These are phyloP conservation scores for Euphorbia schlechtendalii DNA, from an alignment of 441 rosid species.

Conservation along the genomic window DNA sequence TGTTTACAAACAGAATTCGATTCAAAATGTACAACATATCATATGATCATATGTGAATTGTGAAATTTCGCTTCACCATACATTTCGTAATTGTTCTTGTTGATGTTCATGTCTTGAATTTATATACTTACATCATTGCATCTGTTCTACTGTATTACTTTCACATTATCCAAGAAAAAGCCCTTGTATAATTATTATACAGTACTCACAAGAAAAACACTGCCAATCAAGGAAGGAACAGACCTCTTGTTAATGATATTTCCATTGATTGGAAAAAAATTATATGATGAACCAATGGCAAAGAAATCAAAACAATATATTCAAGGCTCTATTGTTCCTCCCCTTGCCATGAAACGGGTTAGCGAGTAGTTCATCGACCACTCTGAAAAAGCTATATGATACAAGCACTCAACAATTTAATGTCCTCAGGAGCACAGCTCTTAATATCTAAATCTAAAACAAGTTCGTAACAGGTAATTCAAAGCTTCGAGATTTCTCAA, in stretches of 20 bases:
- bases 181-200: neutral
- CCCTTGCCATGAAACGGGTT: neutral
- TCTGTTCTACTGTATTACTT: too few relatives aligned
- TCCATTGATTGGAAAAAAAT: neutral
- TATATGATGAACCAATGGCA: neutral
- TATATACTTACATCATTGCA: too few relatives aligned
- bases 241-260: neutral
- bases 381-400: neutral
- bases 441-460: neutral
- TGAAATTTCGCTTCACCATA: too few relatives aligned
- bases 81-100: too few relatives aligned
- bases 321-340: neutral
- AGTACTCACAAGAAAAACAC: neutral
- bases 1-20: neutral
- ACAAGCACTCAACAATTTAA: neutral
- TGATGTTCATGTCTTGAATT: too few relatives aligned
- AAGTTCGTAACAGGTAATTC: neutral
- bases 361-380: neutral
- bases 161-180: too few relatives aligned
- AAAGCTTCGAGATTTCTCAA: neutral
- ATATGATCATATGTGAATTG: too few relatives aligned
- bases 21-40: too few relatives aligned
- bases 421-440: neutral
- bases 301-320: neutral
- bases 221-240: neutral